These are phyloP conservation scores for Suillus subaureus DNA, from an alignment of 768 basidiomycete species.

Conservation along the genomic window DNA sequence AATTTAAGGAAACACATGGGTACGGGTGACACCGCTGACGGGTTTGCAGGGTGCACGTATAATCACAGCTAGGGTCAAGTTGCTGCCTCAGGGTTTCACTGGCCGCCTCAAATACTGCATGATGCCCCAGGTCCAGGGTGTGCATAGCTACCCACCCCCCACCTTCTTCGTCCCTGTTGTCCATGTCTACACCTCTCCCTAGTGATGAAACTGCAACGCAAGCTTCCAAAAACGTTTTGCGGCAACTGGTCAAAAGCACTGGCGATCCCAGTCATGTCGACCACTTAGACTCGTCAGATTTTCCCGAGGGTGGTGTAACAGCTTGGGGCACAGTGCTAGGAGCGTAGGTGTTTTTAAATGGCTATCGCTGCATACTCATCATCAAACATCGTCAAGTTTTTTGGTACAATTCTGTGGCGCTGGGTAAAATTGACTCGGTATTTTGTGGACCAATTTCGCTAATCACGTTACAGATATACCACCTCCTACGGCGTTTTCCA, in stretches of 20 bases:
- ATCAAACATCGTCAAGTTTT: constrained; percentile 24
- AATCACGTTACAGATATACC: constrained; percentile 27
- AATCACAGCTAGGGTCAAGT: background rate
- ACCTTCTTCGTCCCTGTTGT: too few relatives aligned
- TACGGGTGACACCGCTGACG: too few relatives aligned
- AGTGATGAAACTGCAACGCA: background rate
- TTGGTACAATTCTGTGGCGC: constrained; percentile 41
- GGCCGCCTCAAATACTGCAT: background rate
- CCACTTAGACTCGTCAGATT: background rate
- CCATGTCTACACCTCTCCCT: background rate
- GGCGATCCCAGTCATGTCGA: background rate
- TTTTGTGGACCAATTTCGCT: background rate
- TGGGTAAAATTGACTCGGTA: constrained; percentile 25
- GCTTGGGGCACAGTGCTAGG: constrained; percentile 28
- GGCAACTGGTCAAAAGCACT: background rate
- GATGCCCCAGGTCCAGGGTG: too few relatives aligned
- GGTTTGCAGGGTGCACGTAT: background rate
- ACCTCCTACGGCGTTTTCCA: constrained; percentile 45
- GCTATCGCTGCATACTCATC: background rate
- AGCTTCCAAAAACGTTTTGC: background rate
- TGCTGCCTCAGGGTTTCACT: background rate
- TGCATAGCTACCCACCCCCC: background rate
- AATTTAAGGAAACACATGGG: background rate
- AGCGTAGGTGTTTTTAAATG: constrained; percentile 19
- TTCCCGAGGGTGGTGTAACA: constrained; percentile 28